Conservation (phyloP, 2,329 filamentous ascomycete genomes). For the Curvularia sp. region DNA sequence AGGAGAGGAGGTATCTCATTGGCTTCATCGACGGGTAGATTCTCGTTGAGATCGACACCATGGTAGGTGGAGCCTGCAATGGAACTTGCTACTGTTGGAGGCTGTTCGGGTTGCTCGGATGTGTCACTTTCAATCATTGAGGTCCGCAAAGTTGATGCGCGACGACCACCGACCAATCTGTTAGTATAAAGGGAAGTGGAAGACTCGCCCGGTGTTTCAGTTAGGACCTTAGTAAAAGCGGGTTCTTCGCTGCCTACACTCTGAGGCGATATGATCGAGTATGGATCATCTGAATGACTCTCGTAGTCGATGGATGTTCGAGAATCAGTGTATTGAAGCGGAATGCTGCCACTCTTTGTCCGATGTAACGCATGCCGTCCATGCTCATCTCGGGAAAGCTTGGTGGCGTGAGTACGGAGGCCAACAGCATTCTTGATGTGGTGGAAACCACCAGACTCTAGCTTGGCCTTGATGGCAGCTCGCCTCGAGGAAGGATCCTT, state of each 20-base stretch:
- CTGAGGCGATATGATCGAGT: slow-evolving; percentile 23
- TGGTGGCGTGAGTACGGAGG: slow-evolving; percentile 52
- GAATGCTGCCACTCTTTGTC: slow-evolving; percentile 27
- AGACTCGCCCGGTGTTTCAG: slow-evolving; percentile 46
- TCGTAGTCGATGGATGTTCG: slow-evolving; percentile 18
- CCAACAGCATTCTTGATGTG: slow-evolving; percentile 87
- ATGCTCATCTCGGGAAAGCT: slow-evolving; percentile 48
- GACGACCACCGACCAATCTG: slow-evolving; percentile 29
- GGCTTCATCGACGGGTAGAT: slow-evolving; percentile 54
- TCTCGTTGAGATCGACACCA: slow-evolving; percentile 61
- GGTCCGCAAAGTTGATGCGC: slow-evolving; percentile 22
- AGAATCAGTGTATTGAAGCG: slow-evolving; percentile 18
- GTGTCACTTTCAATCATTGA: slow-evolving; percentile 30
- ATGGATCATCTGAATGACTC: slow-evolving; percentile 17
- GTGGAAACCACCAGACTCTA: slow-evolving; percentile 80
- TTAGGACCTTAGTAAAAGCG: slow-evolving; percentile 43
- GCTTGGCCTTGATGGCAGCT: slow-evolving; percentile 77
- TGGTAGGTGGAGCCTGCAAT: slow-evolving; percentile 65
- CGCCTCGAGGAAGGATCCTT: slow-evolving; percentile 65
- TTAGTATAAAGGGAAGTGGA: slow-evolving; percentile 29
- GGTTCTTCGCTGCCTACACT: slow-evolving; percentile 32
- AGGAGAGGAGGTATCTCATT: slow-evolving; percentile 60
- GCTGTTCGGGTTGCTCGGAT: slow-evolving; percentile 38
- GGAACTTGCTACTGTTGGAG: slow-evolving; percentile 59
- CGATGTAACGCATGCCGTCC: slow-evolving; percentile 31